phyloP scores from a whole-genome alignment of 2,329 filamentous ascomycete genomes.

The Plectosphaerella plurivora region DNA sequence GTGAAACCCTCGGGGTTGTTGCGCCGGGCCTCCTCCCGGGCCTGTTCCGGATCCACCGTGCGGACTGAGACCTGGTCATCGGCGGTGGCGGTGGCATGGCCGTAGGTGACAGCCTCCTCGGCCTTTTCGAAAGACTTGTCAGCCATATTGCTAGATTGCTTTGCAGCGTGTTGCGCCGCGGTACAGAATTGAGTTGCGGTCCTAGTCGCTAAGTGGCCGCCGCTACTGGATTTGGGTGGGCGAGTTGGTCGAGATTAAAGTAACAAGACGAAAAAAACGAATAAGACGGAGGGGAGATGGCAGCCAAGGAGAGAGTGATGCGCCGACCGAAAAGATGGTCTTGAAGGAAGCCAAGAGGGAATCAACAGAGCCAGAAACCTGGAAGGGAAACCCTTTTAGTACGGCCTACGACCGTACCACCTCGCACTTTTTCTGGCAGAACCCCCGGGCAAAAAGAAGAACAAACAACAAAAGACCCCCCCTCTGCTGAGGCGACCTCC shows the following conservation, averaged over 20 bases:
- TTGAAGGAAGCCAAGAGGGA: background rate
- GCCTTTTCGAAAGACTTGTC: constrained; percentile 21
- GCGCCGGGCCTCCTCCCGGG: constrained; percentile 31
- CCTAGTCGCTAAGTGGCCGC: background rate
- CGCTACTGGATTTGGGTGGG: background rate
- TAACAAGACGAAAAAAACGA: background rate
- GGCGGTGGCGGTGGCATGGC: constrained; percentile 18
- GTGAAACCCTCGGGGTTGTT: constrained; percentile 45
- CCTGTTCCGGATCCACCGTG: constrained; percentile 16
- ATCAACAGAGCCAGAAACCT: background rate
- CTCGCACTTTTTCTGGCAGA: background rate
- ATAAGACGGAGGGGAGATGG: background rate
- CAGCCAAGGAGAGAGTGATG: background rate
- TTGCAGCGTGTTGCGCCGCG: background rate
- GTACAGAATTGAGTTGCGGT: background rate
- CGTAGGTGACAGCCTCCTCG: constrained; percentile 21
- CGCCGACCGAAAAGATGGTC: background rate
- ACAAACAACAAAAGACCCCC: background rate
- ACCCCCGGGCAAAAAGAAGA: background rate
- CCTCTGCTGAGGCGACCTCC: background rate
- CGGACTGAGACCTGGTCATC: constrained; percentile 19
- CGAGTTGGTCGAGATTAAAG: background rate
- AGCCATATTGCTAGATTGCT: constrained; percentile 15
- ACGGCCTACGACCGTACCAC: background rate
- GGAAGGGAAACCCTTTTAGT: background rate